Percentiles rank a stretch among this genome's conserved stretches.
Evolutionary conservation across 1,139 yeast species (phyloP).

Genomic region (Debaryomyces sp.): DNA sequence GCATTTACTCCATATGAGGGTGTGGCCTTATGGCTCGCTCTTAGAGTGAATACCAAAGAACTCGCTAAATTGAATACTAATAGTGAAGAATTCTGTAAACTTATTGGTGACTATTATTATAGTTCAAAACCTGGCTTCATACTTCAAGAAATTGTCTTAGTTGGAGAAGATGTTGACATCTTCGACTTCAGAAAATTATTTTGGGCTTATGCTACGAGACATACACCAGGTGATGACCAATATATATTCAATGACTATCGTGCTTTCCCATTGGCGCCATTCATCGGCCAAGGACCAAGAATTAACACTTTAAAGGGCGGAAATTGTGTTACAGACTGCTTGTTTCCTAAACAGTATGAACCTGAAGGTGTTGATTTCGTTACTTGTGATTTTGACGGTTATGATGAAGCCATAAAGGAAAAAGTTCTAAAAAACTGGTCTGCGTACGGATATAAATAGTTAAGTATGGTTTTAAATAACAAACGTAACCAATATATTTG

Average conservation of each 20-base stretch:
- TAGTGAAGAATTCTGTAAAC: slow-evolving; percentile 15
- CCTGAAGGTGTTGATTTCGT: slow-evolving; percentile 11
- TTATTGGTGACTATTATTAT: slow-evolving; percentile 16
- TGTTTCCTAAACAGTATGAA: slow-evolving; percentile 16
- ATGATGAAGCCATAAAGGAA: not conserved
- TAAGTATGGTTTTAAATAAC: not conserved
- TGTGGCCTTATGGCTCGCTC: slow-evolving; percentile 19
- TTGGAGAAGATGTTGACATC: slow-evolving; percentile 22
- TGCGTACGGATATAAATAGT: not conserved
- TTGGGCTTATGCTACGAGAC: slow-evolving; percentile 24
- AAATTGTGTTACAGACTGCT: slow-evolving; percentile 20
- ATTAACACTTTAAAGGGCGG: slow-evolving; percentile 18
- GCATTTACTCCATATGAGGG: slow-evolving; percentile 21
- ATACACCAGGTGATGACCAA: slow-evolving; percentile 20
- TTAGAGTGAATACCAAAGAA: slow-evolving; percentile 16
- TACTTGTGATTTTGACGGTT: slow-evolving; percentile 14
- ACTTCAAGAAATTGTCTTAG: slow-evolving; percentile 19
- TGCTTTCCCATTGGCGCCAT: slow-evolving; percentile 21
- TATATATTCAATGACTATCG: slow-evolving; percentile 14
- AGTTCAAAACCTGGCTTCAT: slow-evolving; percentile 13
- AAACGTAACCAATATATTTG: not conserved
- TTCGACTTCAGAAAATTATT: slow-evolving; percentile 18
- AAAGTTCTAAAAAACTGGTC: not conserved
- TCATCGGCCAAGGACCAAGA: slow-evolving; percentile 16
- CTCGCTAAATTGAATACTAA: slow-evolving; percentile 16